These are phyloP conservation scores for Geotrichum reessii DNA, from an alignment of 1,139 yeast genomes.

Conservation along the genomic window DNA sequence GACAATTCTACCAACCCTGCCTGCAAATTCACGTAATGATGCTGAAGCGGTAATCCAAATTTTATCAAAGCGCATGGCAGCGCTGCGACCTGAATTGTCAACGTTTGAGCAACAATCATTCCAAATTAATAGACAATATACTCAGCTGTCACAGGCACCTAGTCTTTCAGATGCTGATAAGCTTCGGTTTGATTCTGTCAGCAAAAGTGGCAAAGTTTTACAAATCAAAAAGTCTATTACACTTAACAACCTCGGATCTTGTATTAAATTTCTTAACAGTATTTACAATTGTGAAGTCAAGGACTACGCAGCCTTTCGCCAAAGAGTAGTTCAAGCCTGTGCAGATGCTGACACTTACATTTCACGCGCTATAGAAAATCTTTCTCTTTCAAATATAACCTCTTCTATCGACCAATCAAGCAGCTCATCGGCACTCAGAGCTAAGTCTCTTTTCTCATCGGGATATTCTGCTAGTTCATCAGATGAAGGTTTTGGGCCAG, in stretches of 20 bases:
- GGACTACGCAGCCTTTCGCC: neutral
- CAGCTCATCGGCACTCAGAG: neutral
- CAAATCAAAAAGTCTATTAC: neutral
- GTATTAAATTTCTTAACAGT: neutral
- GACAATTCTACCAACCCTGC: neutral
- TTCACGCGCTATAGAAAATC: constrained; percentile 1
- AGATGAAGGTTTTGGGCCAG: neutral
- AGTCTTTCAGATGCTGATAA: neutral
- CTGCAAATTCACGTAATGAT: neutral
- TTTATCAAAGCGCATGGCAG: neutral
- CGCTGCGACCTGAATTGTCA: neutral
- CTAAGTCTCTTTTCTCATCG: constrained; percentile 4
- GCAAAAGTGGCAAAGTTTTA: neutral
- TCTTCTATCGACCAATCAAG: neutral
- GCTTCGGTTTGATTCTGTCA: neutral
- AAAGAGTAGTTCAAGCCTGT: neutral
- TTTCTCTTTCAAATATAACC: neutral
- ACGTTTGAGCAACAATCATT: constrained; percentile 6
- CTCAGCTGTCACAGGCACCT: neutral
- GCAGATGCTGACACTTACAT: neutral
- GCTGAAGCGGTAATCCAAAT: neutral
- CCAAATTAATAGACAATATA: neutral
- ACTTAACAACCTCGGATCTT: neutral
- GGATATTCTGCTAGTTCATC: neutral
- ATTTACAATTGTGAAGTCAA: constrained; percentile 1